Evolutionary conservation across 1,139 yeast species (phyloP).

Genomic region (Kodamaea ohmeri): DNA sequence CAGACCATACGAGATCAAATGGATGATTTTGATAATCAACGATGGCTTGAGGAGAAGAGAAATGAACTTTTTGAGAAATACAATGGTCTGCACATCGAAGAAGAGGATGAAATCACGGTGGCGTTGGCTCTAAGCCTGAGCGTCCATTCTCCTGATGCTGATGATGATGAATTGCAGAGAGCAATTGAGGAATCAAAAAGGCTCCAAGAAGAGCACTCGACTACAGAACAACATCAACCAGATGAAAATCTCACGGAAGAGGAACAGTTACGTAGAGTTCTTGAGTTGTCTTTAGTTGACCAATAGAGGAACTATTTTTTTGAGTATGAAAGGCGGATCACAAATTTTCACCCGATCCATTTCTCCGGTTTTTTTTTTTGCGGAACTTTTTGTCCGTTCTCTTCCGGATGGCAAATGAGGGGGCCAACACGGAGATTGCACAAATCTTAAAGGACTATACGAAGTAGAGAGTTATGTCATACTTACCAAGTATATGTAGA

Average conservation of each 20-base stretch:
- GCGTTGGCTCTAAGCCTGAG: constrained; percentile 56
- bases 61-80: constrained; percentile 40
- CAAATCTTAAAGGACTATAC: neutral
- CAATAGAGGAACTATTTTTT: constrained; percentile 10
- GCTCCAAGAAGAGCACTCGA: constrained; percentile 4
- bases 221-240: neutral
- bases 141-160: constrained; percentile 16
- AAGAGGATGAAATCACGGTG: constrained; percentile 46
- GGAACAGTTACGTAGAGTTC: constrained; percentile 16
- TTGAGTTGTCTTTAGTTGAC: constrained; percentile 20
- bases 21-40: constrained; percentile 33
- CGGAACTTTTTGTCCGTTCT: constrained; percentile 1
- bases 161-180: constrained; percentile 27
- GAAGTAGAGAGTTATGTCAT: no score
- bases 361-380: constrained; percentile 2
- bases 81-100: constrained; percentile 37
- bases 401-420: constrained; percentile 2
- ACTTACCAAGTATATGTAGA: no score
- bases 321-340: neutral
- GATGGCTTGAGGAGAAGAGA: constrained; percentile 16
- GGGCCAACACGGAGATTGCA: neutral
- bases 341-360: constrained; percentile 1
- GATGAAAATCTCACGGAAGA: constrained; percentile 12
- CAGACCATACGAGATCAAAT: constrained; percentile 33
- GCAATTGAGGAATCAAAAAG: constrained; percentile 21